A percentile compares a stretch with the other conserved stretches of the same genome.
Conservation (phyloP, 768 basidiomycete species). For the Chalciporus piperatus region DNA sequence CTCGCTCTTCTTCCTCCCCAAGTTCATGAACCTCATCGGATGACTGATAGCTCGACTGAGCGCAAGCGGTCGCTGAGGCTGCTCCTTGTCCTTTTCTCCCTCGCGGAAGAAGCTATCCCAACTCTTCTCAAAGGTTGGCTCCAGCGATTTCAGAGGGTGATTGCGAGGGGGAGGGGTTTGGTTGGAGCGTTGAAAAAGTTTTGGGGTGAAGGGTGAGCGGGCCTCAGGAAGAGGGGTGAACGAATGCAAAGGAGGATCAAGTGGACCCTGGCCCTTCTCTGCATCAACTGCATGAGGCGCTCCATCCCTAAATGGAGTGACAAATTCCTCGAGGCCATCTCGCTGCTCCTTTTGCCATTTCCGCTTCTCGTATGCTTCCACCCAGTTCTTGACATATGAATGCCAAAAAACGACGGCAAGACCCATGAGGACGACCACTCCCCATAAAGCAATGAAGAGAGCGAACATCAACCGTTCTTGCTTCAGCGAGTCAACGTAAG, state of each 20-base stretch:
- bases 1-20: constrained; percentile 40
- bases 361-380: constrained; percentile 46
- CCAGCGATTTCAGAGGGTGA: constrained; percentile 26
- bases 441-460: constrained; percentile 84
- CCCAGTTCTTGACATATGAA: constrained; percentile 49
- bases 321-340: constrained; percentile 44
- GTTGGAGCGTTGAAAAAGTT: constrained; percentile 39
- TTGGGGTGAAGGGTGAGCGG: constrained; percentile 30
- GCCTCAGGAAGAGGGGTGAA: constrained; percentile 51
- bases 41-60: constrained; percentile 25
- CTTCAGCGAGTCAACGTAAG: constrained; percentile 69
- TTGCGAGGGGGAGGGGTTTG: constrained; percentile 27
- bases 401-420: constrained; percentile 70
- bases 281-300: constrained; percentile 21
- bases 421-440: constrained; percentile 78
- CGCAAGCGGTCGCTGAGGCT: constrained; percentile 22
- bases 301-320: constrained; percentile 21
- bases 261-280: constrained; percentile 21
- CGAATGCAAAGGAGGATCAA: constrained; percentile 35
- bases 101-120: constrained; percentile 46
- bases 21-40: constrained; percentile 42
- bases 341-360: constrained; percentile 54
- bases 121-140: constrained; percentile 38
- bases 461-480: constrained; percentile 83
- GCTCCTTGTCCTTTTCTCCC: constrained; percentile 12